Evolutionary conservation across 2,329 filamentous ascomycete species (phyloP).

Genomic region (Achaetomium macrosporum): DNA sequence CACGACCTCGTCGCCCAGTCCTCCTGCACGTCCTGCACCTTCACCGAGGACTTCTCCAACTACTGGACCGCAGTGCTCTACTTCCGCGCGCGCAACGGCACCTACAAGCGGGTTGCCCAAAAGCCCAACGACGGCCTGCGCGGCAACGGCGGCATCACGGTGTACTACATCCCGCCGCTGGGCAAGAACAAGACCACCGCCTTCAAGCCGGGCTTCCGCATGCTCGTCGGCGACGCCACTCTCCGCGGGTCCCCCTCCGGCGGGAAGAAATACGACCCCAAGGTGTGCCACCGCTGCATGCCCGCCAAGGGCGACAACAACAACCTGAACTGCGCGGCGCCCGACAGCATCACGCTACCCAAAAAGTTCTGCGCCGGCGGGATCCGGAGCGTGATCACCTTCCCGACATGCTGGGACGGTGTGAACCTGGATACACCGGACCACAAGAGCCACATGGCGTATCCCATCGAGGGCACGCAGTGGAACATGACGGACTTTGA

Average conservation of each 20-base stretch:
- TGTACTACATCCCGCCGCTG: slow-evolving; percentile 24
- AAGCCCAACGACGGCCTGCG: slow-evolving; percentile 5
- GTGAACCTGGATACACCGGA: slow-evolving; percentile 41
- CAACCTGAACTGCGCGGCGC: slow-evolving; percentile 27
- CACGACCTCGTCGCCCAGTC: slow-evolving; percentile 14
- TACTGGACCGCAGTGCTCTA: slow-evolving; percentile 24
- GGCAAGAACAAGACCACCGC: slow-evolving; percentile 33
- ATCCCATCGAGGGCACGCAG: slow-evolving; percentile 4
- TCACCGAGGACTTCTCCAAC: slow-evolving; percentile 23
- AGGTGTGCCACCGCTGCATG: slow-evolving; percentile 28
- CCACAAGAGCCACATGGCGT: slow-evolving; percentile 30
- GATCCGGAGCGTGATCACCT: slow-evolving; percentile 26
- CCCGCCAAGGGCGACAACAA: slow-evolving; percentile 28
- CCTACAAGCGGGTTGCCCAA: slow-evolving; percentile 17
- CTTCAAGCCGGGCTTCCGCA: slow-evolving; percentile 32
- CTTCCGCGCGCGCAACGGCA: slow-evolving; percentile 20
- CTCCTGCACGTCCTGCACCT: slow-evolving; percentile 22
- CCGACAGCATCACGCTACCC: slow-evolving; percentile 30
- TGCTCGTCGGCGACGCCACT: slow-evolving; percentile 31
- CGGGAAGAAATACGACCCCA: slow-evolving; percentile 21
- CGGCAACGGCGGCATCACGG: slow-evolving; percentile 21
- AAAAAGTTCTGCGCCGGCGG: slow-evolving; percentile 10
- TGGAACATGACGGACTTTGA: background rate
- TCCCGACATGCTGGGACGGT: slow-evolving; percentile 49
- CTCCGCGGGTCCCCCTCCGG: slow-evolving; percentile 1